Percentiles rank a stretch among this genome's conserved stretches.
Evolutionary conservation across 2,329 filamentous ascomycete species (phyloP).

Genomic region (Venturia oleaginea): DNA sequence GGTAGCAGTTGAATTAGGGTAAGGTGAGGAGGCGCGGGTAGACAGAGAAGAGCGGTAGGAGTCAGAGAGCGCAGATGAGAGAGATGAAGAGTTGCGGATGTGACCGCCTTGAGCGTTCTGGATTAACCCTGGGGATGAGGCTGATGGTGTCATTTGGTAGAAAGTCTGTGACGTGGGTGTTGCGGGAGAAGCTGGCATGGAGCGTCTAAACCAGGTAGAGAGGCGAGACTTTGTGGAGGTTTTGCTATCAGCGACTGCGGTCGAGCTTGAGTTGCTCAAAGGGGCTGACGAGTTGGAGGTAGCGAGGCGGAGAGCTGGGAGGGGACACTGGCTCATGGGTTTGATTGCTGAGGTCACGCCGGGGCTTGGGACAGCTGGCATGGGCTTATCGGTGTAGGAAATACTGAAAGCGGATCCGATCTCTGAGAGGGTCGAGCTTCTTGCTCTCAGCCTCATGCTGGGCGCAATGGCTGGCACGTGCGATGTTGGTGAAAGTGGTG

Average conservation of each 20-base stretch:
- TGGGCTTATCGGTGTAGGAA: not conserved
- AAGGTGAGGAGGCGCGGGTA: not conserved
- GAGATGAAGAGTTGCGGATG: not conserved
- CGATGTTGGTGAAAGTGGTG: slow-evolving; percentile 25
- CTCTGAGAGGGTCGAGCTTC: slow-evolving; percentile 38
- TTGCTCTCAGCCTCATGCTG: slow-evolving; percentile 34
- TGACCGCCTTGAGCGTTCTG: slow-evolving; percentile 2
- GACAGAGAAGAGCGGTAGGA: not conserved
- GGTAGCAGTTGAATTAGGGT: not conserved
- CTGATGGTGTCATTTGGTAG: slow-evolving; percentile 7
- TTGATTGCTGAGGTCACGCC: not conserved
- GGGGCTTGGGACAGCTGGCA: slow-evolving; percentile 4
- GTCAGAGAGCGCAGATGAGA: not conserved
- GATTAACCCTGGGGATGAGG: not conserved
- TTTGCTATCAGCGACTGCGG: not conserved
- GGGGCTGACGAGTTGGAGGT: not conserved
- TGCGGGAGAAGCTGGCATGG: not conserved
- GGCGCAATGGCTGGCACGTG: slow-evolving; percentile 41
- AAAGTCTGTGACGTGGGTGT: slow-evolving; percentile 1
- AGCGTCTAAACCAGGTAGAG: not conserved
- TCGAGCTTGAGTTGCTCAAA: not conserved
- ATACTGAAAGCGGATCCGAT: slow-evolving; percentile 37
- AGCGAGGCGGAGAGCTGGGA: not conserved
- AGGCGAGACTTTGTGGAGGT: slow-evolving; percentile 4
- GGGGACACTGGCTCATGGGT: not conserved